A percentile compares a stretch with the other conserved stretches of the same genome.
Conservation (phyloP, 2,329 filamentous ascomycete genomes). For the Colletotrichum simmondsii region DNA sequence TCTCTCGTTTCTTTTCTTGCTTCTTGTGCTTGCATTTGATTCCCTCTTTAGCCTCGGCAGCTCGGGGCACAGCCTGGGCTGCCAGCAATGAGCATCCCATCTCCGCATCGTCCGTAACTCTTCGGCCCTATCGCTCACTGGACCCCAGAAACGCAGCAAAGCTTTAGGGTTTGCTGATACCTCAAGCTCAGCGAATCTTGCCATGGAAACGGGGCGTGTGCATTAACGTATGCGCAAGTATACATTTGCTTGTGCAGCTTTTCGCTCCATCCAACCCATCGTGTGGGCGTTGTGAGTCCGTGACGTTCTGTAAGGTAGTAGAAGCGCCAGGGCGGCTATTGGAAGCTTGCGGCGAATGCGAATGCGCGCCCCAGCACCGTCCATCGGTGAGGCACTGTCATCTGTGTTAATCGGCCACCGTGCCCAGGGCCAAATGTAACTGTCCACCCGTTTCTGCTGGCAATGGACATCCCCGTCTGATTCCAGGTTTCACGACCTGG, state of each 20-base stretch:
- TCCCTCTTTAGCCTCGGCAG: not conserved
- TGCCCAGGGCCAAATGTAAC: not conserved
- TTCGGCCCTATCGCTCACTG: not conserved
- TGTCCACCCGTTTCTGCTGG: not conserved
- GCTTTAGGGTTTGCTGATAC: not conserved
- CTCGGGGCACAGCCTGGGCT: not conserved
- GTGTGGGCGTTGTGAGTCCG: not conserved
- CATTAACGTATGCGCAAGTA: too few relatives aligned
- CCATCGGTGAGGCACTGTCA: not conserved
- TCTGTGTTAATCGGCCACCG: too few relatives aligned
- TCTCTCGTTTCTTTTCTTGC: not conserved
- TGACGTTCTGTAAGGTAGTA: not conserved
- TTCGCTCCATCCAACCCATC: not conserved
- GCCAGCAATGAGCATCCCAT: not conserved
- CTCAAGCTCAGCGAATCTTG: not conserved
- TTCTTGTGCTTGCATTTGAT: not conserved
- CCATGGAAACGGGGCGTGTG: too few relatives aligned
- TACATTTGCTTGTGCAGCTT: too few relatives aligned
- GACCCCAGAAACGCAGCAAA: not conserved
- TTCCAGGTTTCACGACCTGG: not conserved
- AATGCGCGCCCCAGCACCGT: not conserved
- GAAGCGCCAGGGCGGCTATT: not conserved
- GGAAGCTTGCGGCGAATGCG: not conserved
- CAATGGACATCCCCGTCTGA: not conserved
- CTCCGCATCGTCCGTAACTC: slow-evolving; percentile 9